Evolutionary conservation across 2,329 filamentous ascomycete genomes (phyloP), one percentile per base, ranked within the genome.

Genomic region (Aureobasidium sp.): DNA sequence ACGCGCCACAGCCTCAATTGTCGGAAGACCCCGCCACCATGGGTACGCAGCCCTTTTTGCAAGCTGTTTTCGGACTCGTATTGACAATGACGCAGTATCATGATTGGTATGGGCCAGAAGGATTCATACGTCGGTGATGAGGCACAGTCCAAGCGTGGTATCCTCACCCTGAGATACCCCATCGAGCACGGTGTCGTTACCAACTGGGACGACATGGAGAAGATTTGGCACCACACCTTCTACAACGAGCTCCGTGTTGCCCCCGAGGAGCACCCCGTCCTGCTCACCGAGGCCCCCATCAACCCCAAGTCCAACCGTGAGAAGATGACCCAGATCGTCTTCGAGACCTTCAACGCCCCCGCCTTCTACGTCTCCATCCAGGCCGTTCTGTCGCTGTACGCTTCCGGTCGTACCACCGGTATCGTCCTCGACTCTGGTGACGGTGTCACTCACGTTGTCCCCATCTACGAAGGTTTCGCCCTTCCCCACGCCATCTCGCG

Each of bases 181-280:
- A 99, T 99, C 79, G 94, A 99, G 87, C 94, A 99, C 88, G 94
- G 94, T 94, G 94, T 99, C 75, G 94, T 99, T 78, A 99, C 94
- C 84, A 97, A 97, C 90, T 99, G 94, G 94, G 94, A 99, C 80
- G 94, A 97, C 81, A 97, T 97, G 94, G 94, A 97, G 86, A 97
- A 97, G 89, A 97, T 99, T 75, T 99, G 94, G 94, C 94, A 99
- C 82, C 94, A 99, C 90, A 97, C 94, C 78, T 99, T 99, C 87
- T 99, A 97, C 90, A 99, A 99, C 84, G 94, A 99, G 86, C 87
- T 99, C 77, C 93, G 94, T 93, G 94, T 99, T 70, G 94, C 94
- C 74, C 94, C 94, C 74, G 94, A 99, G 87, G 94, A 99, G 89
- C 94, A 99, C 87, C 94, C 94, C 74, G 92, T 97, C 78, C 87